Base-by-base conservation (phyloP, 768 basidiomycete species). In the Amanita polypyramis region DNA sequence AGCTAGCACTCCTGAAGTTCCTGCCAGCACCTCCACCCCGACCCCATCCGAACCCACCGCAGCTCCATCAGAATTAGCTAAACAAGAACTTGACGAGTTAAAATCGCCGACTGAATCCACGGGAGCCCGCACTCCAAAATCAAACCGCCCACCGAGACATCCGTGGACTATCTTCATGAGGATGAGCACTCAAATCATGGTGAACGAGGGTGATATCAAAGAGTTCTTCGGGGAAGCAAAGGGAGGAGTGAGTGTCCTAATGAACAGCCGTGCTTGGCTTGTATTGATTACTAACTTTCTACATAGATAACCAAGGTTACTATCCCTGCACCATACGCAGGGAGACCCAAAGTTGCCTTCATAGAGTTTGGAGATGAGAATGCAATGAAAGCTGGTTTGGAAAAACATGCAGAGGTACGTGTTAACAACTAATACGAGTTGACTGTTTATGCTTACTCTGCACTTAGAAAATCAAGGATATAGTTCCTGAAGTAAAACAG, bases 281-380 rank as follows among this genome's bases (percentile, higher is more conserved):
- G 45, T n/a, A 39, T 40, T 11, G 49, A 36, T 14, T 45, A 30
- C 21, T 58, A 29, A 42, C 23, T 11, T 29, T 4, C 10, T 34
- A 33, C 21, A 36, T 52, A 87, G 82, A 83, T 92, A 56, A 81
- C 78, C 25, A 75, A 77, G 43, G 72, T 92, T 44, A 72, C 73
- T 51, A 72, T 82, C 50, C 85, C 85, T 0, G 54, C 64, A 54
- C 49, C 61, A 10, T 71, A 64, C 55, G 55, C 64, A 3, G 75
- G 76, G 8, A 76, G 80, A 39, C 64, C 70, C 47, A 78, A 73
- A 54, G 70, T 91, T 49, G 87, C 81, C 1, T 96, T 91, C 59
- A 78, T 96, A 45, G 93, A 95, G 59, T 96, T 95, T 63, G 84
- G 79, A 3, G 86, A 89, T 56, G 90, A 94, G 57, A 86, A 85